A percentile compares a stretch with the other conserved stretches of the same genome.
Conservation (phyloP, 2,329 filamentous ascomycete genomes). For the Colletotrichum lentis region DNA sequence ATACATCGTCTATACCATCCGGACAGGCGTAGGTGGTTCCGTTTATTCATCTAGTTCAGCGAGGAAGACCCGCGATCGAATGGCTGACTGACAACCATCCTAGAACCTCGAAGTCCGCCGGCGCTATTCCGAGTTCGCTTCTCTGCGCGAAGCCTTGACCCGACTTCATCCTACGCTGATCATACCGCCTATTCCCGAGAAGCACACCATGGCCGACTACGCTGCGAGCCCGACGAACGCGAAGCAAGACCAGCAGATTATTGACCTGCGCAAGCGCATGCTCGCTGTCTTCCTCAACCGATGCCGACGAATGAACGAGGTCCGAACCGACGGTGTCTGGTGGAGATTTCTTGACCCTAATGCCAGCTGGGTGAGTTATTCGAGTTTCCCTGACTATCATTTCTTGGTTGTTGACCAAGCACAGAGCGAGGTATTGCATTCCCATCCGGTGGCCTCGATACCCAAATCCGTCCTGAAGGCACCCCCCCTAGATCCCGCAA, state of each 20-base stretch:
- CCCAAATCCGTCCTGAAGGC: slow-evolving; percentile 95
- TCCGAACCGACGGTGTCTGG: slow-evolving; percentile 93
- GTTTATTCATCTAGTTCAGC: slow-evolving; percentile 47
- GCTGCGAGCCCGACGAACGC: slow-evolving; percentile 97
- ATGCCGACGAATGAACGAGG: slow-evolving; percentile 89
- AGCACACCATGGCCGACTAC: slow-evolving; percentile 98
- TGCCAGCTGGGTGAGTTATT: slow-evolving; percentile 84
- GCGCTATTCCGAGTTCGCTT: slow-evolving; percentile 96
- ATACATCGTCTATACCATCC: slow-evolving; percentile 97
- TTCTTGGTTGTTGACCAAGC: slow-evolving; percentile 42
- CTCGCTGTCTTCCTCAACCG: slow-evolving; percentile 93
- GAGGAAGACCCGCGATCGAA: background rate
- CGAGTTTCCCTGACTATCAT: background rate
- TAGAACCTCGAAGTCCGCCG: slow-evolving; percentile 95
- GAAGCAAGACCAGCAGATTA: slow-evolving; percentile 96
- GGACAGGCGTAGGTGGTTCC: slow-evolving; percentile 73
- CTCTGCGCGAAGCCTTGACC: slow-evolving; percentile 85
- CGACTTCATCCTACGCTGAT: slow-evolving; percentile 94
- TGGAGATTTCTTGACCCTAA: slow-evolving; percentile 98
- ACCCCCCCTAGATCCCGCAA: slow-evolving; percentile 93
- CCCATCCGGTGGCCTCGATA: slow-evolving; percentile 87
- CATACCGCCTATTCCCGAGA: slow-evolving; percentile 96
- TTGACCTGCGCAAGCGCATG: slow-evolving; percentile 97
- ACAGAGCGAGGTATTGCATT: slow-evolving; percentile 92
- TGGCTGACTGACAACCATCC: background rate